phyloP scores from a whole-genome alignment of 1,139 yeast species.

The Lodderomyces metapsilosis region DNA sequence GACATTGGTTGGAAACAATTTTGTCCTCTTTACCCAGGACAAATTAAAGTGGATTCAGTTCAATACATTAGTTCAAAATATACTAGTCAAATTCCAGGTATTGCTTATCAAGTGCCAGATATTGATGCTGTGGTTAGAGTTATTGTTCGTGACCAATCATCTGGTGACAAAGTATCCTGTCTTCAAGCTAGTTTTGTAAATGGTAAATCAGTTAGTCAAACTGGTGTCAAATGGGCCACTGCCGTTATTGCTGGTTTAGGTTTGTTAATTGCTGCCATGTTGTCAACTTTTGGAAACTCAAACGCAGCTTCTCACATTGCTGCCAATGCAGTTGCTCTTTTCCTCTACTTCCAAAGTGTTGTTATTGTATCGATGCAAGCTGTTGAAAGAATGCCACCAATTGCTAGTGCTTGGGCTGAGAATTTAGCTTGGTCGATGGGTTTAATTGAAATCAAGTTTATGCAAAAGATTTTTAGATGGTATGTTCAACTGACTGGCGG shows the following conservation, averaged over 20 bases:
- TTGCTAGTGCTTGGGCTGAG: conserved; percentile 79
- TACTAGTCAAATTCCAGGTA: conserved; percentile 59
- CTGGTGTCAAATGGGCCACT: conserved; percentile 82
- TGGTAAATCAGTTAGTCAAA: conserved; percentile 72
- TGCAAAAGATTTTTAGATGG: conserved; percentile 81
- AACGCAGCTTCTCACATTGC: conserved; percentile 77
- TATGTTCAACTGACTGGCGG: conserved; percentile 81
- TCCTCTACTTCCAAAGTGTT: conserved; percentile 74
- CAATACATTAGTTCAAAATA: conserved; percentile 51
- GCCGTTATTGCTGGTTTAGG: conserved; percentile 80
- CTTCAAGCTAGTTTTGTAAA: conserved; percentile 67
- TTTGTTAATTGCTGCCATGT: conserved; percentile 61
- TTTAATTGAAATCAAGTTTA: conserved; percentile 60
- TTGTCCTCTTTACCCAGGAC: conserved; percentile 74
- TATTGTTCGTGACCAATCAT: conserved; percentile 31
- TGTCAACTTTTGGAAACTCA: conserved; percentile 75
- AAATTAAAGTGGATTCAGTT: conserved; percentile 64
- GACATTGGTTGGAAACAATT: conserved; percentile 70
- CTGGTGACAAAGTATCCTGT: conserved; percentile 57
- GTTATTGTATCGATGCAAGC: conserved; percentile 71
- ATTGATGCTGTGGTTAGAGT: conserved; percentile 72
- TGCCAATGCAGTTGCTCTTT: conserved; percentile 71
- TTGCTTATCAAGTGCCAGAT: conserved; percentile 75
- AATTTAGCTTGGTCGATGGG: conserved; percentile 89
- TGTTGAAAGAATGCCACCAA: conserved; percentile 74